Evolutionary conservation across 1,284 basidiomycete species (phyloP).

Genomic region (Irpex sp.): DNA sequence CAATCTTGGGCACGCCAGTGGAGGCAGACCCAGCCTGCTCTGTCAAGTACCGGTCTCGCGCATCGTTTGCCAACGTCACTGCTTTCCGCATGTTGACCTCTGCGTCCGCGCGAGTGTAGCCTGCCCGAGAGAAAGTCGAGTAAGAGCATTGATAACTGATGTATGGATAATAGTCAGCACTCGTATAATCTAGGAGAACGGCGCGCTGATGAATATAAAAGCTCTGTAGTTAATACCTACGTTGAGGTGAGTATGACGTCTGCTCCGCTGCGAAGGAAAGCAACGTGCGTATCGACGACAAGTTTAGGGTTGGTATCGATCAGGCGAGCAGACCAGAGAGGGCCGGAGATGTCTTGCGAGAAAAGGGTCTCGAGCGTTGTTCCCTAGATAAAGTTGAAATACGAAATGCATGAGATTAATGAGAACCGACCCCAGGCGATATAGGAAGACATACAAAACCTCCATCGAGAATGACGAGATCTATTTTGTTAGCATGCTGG

Average conservation of each 20-base stretch:
- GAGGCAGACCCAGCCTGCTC: slow-evolving; percentile 15
- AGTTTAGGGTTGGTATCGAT: slow-evolving; percentile 47
- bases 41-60: slow-evolving; percentile 33
- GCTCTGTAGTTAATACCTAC: slow-evolving; percentile 34
- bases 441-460: slow-evolving; percentile 11
- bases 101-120: slow-evolving; percentile 44
- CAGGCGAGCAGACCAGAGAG: slow-evolving; percentile 69
- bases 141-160: slow-evolving; percentile 63
- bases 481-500: neutral
- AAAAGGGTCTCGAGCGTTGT: slow-evolving; percentile 63
- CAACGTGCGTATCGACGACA: slow-evolving; percentile 54
- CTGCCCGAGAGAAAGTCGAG: slow-evolving; percentile 50
- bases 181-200: no score
- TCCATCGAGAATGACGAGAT: slow-evolving; percentile 15
- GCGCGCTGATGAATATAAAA: no score
- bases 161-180: neutral
- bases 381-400: slow-evolving; percentile 40
- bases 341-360: slow-evolving; percentile 46
- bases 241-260: slow-evolving; percentile 58
- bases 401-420: neutral
- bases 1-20: slow-evolving; percentile 39
- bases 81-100: slow-evolving; percentile 49
- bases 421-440: no score
- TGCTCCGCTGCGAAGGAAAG: slow-evolving; percentile 60
- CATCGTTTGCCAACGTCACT: slow-evolving; percentile 49